These are phyloP conservation scores for Lecanicillium sp. DNA, from an alignment of 2,329 filamentous ascomycete genomes.

Conservation along the genomic window DNA sequence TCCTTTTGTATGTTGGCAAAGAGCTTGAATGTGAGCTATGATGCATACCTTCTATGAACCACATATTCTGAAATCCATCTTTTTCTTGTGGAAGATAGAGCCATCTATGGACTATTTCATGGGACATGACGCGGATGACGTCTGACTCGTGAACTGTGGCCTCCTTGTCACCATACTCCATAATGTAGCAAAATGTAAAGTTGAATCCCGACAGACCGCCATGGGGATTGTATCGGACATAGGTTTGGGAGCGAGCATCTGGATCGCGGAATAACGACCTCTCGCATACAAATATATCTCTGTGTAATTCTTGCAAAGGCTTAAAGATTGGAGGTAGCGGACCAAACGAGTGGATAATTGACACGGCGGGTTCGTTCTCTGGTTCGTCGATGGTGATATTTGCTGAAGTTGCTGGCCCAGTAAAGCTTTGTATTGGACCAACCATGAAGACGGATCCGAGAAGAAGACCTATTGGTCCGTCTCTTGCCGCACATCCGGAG, in stretches of 20 bases:
- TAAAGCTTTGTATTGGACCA: not conserved
- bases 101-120: conserved; percentile 4
- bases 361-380: not conserved
- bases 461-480: not conserved
- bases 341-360: not conserved
- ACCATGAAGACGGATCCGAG: not conserved
- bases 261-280: not conserved
- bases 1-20: not conserved
- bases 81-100: not conserved
- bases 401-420: no score
- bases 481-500: not conserved
- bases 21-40: not conserved
- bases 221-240: not conserved
- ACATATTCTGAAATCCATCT: conserved; percentile 3
- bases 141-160: not conserved
- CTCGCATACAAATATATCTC: not conserved
- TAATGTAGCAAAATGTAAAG: not conserved
- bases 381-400: not conserved
- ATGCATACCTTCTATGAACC: not conserved
- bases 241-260: not conserved
- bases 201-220: not conserved
- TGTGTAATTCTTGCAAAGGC: not conserved
- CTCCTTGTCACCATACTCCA: not conserved
- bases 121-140: not conserved
- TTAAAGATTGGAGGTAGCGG: not conserved